Conservation (phyloP, 169 alveolate genomes). For the Toxoplasma gondii region DNA sequence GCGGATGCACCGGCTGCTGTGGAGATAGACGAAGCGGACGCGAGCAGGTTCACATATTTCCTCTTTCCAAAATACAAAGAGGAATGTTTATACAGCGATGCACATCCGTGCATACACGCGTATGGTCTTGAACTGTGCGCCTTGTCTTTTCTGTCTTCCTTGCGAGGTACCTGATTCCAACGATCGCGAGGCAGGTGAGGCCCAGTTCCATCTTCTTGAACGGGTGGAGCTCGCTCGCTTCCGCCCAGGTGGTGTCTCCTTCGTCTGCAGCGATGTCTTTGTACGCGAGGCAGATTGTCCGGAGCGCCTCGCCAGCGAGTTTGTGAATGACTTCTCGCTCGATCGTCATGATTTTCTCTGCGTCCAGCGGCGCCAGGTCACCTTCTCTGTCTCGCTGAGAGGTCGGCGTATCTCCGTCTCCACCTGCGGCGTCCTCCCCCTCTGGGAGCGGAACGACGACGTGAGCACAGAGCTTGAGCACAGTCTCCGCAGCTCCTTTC, state of each 20-base stretch:
- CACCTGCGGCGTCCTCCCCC: neutral
- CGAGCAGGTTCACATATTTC: no score
- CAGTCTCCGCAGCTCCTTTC: constrained; percentile 81
- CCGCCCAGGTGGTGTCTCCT: constrained; percentile 6
- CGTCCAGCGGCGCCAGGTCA: constrained; percentile 1
- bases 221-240: neutral
- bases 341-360: constrained; percentile 49
- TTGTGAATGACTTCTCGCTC: constrained; percentile 71
- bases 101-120: neutral
- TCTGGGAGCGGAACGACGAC: constrained; percentile 20
- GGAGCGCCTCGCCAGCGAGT: constrained; percentile 81
- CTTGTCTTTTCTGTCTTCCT: neutral
- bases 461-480: constrained; percentile 70
- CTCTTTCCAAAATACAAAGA: no score
- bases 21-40: no score
- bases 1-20: no score
- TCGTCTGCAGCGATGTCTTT: constrained; percentile 70
- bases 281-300: constrained; percentile 84
- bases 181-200: constrained; percentile 80
- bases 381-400: neutral
- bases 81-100: neutral
- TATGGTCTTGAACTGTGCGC: neutral
- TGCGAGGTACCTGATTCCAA: constrained; percentile 78
- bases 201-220: constrained; percentile 53
- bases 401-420: neutral